These are phyloP conservation scores for Zizania latifolia DNA, from an alignment of 176 grass and related monocot species.

Conservation along the genomic window DNA sequence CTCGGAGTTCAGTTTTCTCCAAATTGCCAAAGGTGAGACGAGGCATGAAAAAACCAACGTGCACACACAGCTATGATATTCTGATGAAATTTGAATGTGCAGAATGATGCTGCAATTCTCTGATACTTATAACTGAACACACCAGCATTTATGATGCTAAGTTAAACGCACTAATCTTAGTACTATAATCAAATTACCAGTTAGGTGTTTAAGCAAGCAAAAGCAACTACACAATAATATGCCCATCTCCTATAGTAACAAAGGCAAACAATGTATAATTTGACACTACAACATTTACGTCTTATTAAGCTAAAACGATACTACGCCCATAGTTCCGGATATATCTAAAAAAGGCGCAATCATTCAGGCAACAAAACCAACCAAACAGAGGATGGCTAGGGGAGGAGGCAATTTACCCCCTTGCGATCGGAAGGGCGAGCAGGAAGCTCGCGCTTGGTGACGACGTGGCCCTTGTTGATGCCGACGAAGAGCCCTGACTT, in stretches of 20 bases:
- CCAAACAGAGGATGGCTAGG: neutral
- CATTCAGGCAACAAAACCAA: neutral
- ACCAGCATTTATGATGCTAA: neutral
- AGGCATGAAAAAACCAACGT: neutral
- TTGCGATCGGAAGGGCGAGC: slow-evolving; percentile 53
- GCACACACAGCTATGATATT: neutral
- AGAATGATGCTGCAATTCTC: neutral
- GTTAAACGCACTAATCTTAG: neutral
- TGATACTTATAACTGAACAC: neutral
- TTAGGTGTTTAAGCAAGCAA: neutral
- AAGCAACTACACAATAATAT: neutral
- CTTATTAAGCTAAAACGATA: too few species aligned
- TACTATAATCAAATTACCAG: neutral
- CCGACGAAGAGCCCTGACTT: slow-evolving; percentile 63
- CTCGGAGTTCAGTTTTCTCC: slow-evolving; percentile 12
- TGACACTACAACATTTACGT: neutral
- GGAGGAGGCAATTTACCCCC: slow-evolving; percentile 29
- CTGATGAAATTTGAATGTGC: neutral
- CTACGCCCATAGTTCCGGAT: too few species aligned
- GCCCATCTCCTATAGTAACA: neutral
- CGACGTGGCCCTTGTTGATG: slow-evolving; percentile 58
- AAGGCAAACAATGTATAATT: neutral
- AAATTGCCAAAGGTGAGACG: slow-evolving; percentile 33
- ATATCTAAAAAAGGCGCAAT: too few species aligned
- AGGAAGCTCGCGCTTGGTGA: slow-evolving; percentile 61